A percentile compares a stretch with the other conserved stretches of the same genome.
Evolutionary conservation across 192 early-diverging fungal species (phyloP).

Genomic region (Mortierella alpina): DNA sequence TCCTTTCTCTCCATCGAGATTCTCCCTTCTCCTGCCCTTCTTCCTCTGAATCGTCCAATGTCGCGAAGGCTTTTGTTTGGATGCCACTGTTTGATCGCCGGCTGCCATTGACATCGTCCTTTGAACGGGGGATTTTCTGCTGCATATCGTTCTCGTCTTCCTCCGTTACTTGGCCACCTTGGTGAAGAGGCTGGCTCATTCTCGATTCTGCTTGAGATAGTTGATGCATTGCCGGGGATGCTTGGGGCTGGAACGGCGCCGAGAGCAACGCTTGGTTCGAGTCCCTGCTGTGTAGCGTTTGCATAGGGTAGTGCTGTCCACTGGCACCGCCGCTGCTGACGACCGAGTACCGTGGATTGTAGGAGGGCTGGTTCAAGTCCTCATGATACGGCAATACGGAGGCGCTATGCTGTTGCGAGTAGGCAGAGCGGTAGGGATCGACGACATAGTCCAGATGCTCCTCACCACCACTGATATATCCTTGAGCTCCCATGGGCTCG

Average conservation of each 20-base stretch:
- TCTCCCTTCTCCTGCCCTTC: conserved; percentile 44
- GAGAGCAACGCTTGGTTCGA: conserved; percentile 16
- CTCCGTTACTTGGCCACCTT: not conserved
- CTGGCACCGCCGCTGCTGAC: conserved; percentile 10
- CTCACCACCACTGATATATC: not conserved
- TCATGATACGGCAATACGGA: not conserved
- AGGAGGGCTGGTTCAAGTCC: conserved; percentile 1
- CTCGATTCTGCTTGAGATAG: not conserved
- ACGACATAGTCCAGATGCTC: conserved; percentile 8
- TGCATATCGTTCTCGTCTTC: conserved; percentile 34
- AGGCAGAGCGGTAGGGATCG: conserved; percentile 36
- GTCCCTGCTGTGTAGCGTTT: not conserved
- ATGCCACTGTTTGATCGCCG: not conserved
- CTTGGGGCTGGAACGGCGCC: not conserved
- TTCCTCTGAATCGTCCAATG: conserved; percentile 32
- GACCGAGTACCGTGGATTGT: conserved; percentile 21
- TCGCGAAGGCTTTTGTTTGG: not conserved
- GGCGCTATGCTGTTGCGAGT: conserved; percentile 35
- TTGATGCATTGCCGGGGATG: not conserved
- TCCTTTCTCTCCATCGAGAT: conserved; percentile 12
- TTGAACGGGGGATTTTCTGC: conserved; percentile 2
- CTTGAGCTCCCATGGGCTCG: not conserved
- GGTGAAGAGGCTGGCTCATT: not conserved
- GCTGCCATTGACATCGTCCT: not conserved
- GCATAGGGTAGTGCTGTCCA: conserved; percentile 22